These are phyloP conservation scores for Colletotrichum australisinense DNA, from an alignment of 2,329 filamentous ascomycete genomes.

Conservation along the genomic window DNA sequence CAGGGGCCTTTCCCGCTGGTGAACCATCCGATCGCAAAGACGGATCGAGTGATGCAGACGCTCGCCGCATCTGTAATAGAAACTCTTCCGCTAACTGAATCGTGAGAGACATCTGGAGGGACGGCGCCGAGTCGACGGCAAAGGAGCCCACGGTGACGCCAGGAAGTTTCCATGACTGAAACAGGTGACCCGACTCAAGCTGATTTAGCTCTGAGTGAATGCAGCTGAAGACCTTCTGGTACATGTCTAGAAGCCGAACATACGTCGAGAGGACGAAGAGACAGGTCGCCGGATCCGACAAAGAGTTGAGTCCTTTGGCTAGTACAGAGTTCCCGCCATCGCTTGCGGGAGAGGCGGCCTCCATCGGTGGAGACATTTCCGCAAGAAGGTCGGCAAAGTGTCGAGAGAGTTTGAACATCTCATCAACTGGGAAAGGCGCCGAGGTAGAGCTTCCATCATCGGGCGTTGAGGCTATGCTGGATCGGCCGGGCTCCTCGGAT, in stretches of 20 bases:
- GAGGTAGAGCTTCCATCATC: slow-evolving; percentile 39
- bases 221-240: slow-evolving; percentile 51
- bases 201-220: slow-evolving; percentile 47
- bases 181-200: slow-evolving; percentile 41
- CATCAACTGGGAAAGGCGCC: slow-evolving; percentile 51
- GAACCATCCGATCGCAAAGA: slow-evolving; percentile 31
- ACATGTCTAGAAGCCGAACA: slow-evolving; percentile 53
- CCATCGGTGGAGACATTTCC: slow-evolving; percentile 29
- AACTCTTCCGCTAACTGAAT: slow-evolving; percentile 56
- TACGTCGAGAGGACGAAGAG: slow-evolving; percentile 54
- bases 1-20: slow-evolving; percentile 28
- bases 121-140: slow-evolving; percentile 51
- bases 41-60: slow-evolving; percentile 45
- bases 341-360: slow-evolving; percentile 28
- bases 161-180: slow-evolving; percentile 53
- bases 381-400: slow-evolving; percentile 50
- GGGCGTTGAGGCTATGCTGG: slow-evolving; percentile 30
- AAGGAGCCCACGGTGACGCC: slow-evolving; percentile 54
- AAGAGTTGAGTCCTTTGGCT: slow-evolving; percentile 27
- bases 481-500: slow-evolving; percentile 18
- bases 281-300: slow-evolving; percentile 49
- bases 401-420: slow-evolving; percentile 54
- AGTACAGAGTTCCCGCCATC: slow-evolving; percentile 13
- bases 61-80: slow-evolving; percentile 47
- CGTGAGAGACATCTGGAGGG: slow-evolving; percentile 55